A percentile compares a stretch with the other conserved stretches of the same genome.
These are phyloP conservation scores for Serendipita sp. DNA, from an alignment of 768 basidiomycete genomes.

Conservation along the genomic window DNA sequence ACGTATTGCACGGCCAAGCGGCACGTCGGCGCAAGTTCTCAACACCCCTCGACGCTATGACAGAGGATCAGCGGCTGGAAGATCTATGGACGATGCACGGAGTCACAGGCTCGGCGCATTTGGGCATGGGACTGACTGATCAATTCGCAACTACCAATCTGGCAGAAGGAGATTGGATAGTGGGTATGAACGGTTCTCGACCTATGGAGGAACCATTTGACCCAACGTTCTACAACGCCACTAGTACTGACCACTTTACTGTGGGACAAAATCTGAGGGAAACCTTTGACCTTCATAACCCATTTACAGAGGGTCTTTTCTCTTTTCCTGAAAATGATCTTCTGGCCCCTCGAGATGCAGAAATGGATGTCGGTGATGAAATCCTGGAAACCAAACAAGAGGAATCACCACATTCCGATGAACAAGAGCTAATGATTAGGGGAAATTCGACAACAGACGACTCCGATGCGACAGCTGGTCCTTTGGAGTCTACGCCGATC, in stretches of 20 bases:
- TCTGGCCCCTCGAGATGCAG: not conserved
- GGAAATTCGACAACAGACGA: not conserved
- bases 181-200: not conserved
- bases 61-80: not conserved
- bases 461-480: not conserved
- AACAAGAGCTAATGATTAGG: not conserved
- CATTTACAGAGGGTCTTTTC: not conserved
- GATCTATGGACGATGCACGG: slow-evolving; percentile 1
- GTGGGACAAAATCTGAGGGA: not conserved
- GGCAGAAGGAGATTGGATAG: not conserved
- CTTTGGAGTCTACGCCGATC: not conserved
- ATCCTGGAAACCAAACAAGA: not conserved
- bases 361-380: not conserved
- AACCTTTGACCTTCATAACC: not conserved
- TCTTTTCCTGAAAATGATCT: not conserved
- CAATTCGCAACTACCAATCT: not conserved
- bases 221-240: not conserved
- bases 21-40: not conserved
- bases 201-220: not conserved
- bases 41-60: not conserved
- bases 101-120: not conserved
- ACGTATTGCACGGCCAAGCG: not conserved
- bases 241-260: not conserved
- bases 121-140: not conserved
- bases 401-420: not conserved